Evolutionary conservation across 148 eudicot species (phyloP).

Genomic region (Rhododendron molle): DNA sequence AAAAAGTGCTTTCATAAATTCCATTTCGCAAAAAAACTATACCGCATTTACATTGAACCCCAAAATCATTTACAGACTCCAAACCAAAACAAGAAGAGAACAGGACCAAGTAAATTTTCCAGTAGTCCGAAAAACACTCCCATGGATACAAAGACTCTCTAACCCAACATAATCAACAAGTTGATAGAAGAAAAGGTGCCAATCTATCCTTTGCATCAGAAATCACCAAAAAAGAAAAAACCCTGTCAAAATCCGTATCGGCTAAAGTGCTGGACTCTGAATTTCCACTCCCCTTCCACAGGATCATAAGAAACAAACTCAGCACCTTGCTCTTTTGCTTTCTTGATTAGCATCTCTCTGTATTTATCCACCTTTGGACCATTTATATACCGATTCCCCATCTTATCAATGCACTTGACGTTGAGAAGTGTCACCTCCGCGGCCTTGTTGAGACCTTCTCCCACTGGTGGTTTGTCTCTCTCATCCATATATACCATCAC

Average conservation of each 20-base stretch:
- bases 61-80: neutral
- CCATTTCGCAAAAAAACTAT: neutral
- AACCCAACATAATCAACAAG: neutral
- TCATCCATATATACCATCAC: constrained; percentile 3
- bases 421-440: neutral
- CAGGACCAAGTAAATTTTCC: neutral
- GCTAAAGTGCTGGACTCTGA: constrained; percentile 1
- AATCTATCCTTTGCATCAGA: neutral
- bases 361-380: neutral
- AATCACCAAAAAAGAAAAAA: neutral
- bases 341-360: neutral
- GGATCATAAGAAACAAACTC: neutral
- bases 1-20: too few relatives aligned
- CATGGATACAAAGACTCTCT: neutral
- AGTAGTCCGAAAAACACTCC: neutral
- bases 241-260: neutral
- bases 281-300: neutral
- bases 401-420: neutral
- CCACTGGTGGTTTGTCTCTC: neutral
- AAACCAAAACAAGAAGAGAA: neutral
- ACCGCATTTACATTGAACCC: neutral
- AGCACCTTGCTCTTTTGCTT: neutral
- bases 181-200: neutral
- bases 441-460: neutral
- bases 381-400: neutral